phyloP scores from a whole-genome alignment of 2,329 filamentous ascomycete species.

The Pestalotiopsis sp. region DNA sequence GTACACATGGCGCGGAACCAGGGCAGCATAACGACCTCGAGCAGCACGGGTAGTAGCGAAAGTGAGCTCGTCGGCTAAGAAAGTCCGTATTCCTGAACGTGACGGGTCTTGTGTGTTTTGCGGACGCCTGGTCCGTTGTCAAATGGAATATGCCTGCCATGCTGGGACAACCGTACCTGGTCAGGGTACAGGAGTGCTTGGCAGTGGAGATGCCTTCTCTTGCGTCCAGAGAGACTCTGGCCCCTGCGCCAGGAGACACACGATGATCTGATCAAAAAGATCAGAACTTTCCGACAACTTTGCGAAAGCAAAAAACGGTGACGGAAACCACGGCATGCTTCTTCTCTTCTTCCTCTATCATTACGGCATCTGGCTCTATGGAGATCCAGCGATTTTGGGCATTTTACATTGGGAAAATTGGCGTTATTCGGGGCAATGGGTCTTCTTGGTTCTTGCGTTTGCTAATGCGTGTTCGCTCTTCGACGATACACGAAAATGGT shows the following conservation, averaged over 20 bases:
- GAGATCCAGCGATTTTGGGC: background rate
- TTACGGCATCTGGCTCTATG: background rate
- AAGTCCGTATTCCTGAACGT: too few relatives aligned
- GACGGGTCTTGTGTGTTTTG: too few relatives aligned
- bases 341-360: background rate
- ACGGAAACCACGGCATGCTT: background rate
- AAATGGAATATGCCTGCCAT: too few relatives aligned
- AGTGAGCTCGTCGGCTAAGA: constrained; percentile 3
- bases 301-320: background rate
- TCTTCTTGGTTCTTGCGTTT: background rate
- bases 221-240: background rate
- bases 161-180: too few relatives aligned
- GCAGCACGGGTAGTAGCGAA: constrained; percentile 16
- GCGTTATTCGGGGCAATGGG: background rate
- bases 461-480: background rate
- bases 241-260: background rate
- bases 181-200: too few relatives aligned
- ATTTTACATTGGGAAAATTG: background rate
- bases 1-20: constrained; percentile 52
- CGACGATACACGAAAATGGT: background rate
- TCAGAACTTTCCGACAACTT: background rate
- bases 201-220: too few relatives aligned
- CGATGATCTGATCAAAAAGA: background rate
- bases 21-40: constrained; percentile 26
- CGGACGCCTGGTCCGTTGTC: too few relatives aligned